Evolutionary conservation across 805 yeast genomes (phyloP), one percentile per base, ranked within the genome.

Genomic region (Nakazawaea anatomiae): DNA sequence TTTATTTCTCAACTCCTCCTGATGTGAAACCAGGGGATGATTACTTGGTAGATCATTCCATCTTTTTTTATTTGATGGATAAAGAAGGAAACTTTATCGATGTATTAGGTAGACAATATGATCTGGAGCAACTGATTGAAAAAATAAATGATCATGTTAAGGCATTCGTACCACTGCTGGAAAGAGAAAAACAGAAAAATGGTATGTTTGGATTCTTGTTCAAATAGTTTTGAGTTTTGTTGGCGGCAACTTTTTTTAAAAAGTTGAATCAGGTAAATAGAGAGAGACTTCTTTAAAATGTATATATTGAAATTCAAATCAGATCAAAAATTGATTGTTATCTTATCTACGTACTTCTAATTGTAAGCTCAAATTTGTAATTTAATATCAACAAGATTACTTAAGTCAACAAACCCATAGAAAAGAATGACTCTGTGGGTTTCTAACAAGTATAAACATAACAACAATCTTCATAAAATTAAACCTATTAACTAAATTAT

Each of bases 31-130:
- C 96, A 0, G 98, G 97, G 18, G 96, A 94, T 68, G 97, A 94
- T 60, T 94, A 94, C 64, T 75, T 94, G 54, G 99, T 94, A 34
- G 99, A 94, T 65, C 99, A 94, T 69, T 92, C 98, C 3, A 90
- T 94, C 53, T 94, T 94, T 80, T 92, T 92, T 70, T 94, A 94
- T 63, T 73, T 94, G 60, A 92, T 94, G 97, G 98, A 94, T 65
- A 91, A 96, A n/a, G 97, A 94, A 65, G 99, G 98, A 45, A 82
- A 89, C 63, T 94, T 89, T 63, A 87, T 92, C 46, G 97, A 92
- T 65, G 98, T 94, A 6, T 74, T 92, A 58, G 99, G 99, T 50
- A 83, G 96, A 67, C 92, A 92, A 61, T 88, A 84, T 58, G 88
- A 84, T 52, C 91, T 90, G 29, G 76, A 74, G 25, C 83, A 84